Evolutionary conservation across 2,329 filamentous ascomycete species (phyloP).

Genomic region (Phaeophleospora eucalypticola): DNA sequence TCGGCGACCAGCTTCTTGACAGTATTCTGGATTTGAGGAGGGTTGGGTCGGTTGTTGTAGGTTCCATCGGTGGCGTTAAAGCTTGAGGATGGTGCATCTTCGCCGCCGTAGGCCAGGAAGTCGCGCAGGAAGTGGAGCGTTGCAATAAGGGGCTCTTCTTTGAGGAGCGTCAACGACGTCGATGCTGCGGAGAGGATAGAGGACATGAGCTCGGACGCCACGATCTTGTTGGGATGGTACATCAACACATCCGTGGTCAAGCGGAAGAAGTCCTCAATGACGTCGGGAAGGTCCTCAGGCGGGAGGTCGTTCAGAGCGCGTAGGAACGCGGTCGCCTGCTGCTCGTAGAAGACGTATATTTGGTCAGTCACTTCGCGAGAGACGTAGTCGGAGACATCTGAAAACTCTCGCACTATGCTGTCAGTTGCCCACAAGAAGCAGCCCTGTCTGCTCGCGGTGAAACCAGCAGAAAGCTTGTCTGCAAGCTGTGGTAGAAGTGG

Average conservation of each 20-base stretch:
- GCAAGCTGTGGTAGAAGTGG: constrained; percentile 81
- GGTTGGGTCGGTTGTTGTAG: constrained; percentile 51
- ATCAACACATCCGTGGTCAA: constrained; percentile 86
- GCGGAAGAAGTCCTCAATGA: constrained; percentile 96
- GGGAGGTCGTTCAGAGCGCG: constrained; percentile 82
- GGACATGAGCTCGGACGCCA: constrained; percentile 72
- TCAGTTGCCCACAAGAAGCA: constrained; percentile 99
- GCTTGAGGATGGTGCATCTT: constrained; percentile 61
- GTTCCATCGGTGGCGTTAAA: constrained; percentile 49
- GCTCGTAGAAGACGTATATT: constrained; percentile 92
- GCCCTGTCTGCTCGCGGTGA: constrained; percentile 80
- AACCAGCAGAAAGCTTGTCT: constrained; percentile 80
- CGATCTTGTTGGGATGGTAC: constrained; percentile 82
- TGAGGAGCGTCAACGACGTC: constrained; percentile 80
- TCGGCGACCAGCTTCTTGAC: constrained; percentile 67
- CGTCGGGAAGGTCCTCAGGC: constrained; percentile 70
- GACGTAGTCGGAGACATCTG: constrained; percentile 80
- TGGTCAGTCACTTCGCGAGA: constrained; percentile 75
- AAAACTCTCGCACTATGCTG: constrained; percentile 91
- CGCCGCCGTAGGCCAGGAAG: constrained; percentile 79
- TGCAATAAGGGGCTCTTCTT: constrained; percentile 84
- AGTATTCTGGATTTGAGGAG: constrained; percentile 64
- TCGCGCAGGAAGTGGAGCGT: constrained; percentile 92
- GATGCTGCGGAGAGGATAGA: constrained; percentile 85
- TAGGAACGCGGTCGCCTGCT: constrained; percentile 85